Conservation (phyloP, 495 filamentous ascomycete species). For the Podospora sp. region DNA sequence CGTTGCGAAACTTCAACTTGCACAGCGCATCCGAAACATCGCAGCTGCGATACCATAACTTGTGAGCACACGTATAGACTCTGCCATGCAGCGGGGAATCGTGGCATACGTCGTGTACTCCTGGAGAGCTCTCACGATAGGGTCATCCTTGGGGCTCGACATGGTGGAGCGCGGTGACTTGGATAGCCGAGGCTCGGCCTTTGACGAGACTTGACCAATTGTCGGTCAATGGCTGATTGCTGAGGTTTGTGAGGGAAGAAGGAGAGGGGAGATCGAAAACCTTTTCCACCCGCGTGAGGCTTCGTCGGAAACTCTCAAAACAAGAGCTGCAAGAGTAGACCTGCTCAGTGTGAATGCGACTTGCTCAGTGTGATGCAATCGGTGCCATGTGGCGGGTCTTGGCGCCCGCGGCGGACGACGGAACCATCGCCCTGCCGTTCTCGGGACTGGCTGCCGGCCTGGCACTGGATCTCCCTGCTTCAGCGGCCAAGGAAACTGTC, state of each 20-base stretch:
- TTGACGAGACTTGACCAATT: neutral
- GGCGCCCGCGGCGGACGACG: neutral
- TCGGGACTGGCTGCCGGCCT: neutral
- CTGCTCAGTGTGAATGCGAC: neutral
- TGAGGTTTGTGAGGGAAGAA: neutral
- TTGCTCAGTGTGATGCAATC: neutral
- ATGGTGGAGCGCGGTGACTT: slow-evolving; percentile 20
- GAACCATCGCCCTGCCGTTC: neutral
- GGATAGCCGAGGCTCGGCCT: slow-evolving; percentile 23
- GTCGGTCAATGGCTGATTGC: neutral
- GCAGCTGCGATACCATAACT: slow-evolving; percentile 32
- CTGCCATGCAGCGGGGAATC: neutral
- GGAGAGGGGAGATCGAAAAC: neutral
- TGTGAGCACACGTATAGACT: neutral
- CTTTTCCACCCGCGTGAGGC: neutral
- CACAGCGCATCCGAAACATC: slow-evolving; percentile 52
- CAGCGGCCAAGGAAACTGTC: too few species aligned
- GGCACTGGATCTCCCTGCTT: too few species aligned
- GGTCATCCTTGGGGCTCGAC: slow-evolving; percentile 33
- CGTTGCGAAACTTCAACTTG: slow-evolving; percentile 54
- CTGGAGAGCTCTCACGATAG: slow-evolving; percentile 42
- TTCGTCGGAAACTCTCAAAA: neutral
- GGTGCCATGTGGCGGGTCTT: neutral
- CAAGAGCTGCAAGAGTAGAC: neutral
- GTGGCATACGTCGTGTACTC: slow-evolving; percentile 47